A percentile compares a stretch with the other conserved stretches of the same genome.
Evolutionary conservation across 2,329 filamentous ascomycete species (phyloP).

Genomic region (Alternaria hordeiaustralica): DNA sequence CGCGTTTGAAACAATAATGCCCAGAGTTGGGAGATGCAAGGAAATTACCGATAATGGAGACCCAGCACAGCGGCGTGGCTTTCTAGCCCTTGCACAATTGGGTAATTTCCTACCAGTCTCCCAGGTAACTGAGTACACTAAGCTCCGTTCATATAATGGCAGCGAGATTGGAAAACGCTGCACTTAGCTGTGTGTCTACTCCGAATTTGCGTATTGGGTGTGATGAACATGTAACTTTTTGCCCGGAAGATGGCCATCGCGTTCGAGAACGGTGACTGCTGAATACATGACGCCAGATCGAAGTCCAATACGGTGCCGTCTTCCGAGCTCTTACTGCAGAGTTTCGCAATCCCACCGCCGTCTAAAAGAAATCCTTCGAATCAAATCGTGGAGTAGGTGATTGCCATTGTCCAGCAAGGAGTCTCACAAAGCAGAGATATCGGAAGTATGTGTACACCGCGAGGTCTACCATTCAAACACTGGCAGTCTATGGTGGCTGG

Average conservation of each 20-base stretch:
- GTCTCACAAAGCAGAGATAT: background rate
- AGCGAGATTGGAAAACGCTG: background rate
- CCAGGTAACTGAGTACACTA: background rate
- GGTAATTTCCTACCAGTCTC: background rate
- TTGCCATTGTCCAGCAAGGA: background rate
- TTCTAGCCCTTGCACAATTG: background rate
- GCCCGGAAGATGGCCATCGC: background rate
- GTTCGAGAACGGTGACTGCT: background rate
- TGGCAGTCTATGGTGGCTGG: background rate
- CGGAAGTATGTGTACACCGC: background rate
- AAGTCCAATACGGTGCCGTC: background rate
- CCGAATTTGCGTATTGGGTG: background rate
- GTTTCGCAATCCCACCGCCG: background rate
- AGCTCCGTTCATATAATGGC: background rate
- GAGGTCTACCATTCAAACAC: background rate
- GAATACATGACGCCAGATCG: background rate
- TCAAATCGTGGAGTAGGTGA: background rate
- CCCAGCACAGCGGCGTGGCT: background rate
- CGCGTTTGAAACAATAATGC: background rate
- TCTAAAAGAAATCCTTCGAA: background rate
- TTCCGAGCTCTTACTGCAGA: background rate
- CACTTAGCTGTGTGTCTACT: background rate
- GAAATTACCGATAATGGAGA: background rate
- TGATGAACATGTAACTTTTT: background rate
- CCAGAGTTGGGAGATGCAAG: background rate